Evolutionary conservation across 2,329 filamentous ascomycete species (phyloP), one percentile per base, ranked within the genome.

Genomic region (Proliferodiscus dingleyae): DNA sequence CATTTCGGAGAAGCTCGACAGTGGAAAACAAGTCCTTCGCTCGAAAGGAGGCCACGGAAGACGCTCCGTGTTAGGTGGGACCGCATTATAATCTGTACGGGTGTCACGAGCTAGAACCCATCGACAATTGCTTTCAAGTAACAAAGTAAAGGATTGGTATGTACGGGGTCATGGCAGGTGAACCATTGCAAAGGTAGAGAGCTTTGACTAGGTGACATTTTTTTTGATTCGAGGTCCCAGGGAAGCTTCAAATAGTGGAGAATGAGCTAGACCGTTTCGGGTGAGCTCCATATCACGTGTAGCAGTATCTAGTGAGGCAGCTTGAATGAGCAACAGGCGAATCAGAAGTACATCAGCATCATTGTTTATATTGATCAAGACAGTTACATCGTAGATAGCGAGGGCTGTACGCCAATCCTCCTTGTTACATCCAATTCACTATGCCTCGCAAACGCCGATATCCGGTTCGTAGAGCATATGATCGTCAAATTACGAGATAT

Each of bases 21-120:
- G 36, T 55, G 58, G 40, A 62, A 64, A 18, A 59, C 47, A 46
- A 62, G 50, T 51, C 62, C 64, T 59, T 75, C 68, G 61, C 73
- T 72, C 61, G 72, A 71, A 48, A 78, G 66, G 54, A 82, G 67
- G 58, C 72, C 71, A 56, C 75, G 74, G 64, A 79, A 79, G 55
- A 81, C 75, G 64, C 71, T 68, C 63, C 77, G 77, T 50, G 77
- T 78, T 59, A 82, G 68, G 54, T 79, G 75, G 52, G 78, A 79
- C 45, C 73, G 73, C 78, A 81, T 81, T 47, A 38, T 45, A 32
- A 43, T 56, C 53, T 58, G 39, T 51, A 53, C 29, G 46, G 23
- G 21, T 18, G 40, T 38, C 24, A 42, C 16, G 16, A 7, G 16
- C 28, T 38, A 16, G n/a, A n/a, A n/a, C n/a, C n/a, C n/a, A n/a